These are phyloP conservation scores for Aspergillus hancockii DNA, from an alignment of 495 filamentous ascomycete species.

Conservation along the genomic window DNA sequence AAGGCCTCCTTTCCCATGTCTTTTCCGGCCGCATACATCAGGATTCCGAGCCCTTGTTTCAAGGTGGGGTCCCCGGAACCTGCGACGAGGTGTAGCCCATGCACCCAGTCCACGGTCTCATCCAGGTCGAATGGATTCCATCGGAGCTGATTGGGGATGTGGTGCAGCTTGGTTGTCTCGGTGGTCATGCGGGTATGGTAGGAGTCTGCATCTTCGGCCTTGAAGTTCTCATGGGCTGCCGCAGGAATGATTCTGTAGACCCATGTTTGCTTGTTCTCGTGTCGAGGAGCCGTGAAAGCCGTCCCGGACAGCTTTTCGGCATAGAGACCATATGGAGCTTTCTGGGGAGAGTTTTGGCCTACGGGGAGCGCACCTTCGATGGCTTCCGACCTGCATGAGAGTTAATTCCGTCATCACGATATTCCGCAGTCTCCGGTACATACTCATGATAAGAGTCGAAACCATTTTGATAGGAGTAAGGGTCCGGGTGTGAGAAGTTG, in stretches of 20 bases:
- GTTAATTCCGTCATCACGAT: constrained; percentile 9
- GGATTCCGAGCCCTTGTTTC: constrained; percentile 79
- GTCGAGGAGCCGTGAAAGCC: constrained; percentile 85
- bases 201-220: constrained; percentile 51
- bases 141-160: constrained; percentile 83
- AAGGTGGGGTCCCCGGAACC: constrained; percentile 81
- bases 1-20: constrained; percentile 80
- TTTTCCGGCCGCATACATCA: constrained; percentile 78
- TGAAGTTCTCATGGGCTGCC: constrained; percentile 77
- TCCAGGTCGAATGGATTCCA: constrained; percentile 89
- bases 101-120: constrained; percentile 73
- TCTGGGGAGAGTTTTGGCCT: constrained; percentile 86
- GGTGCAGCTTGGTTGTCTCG: constrained; percentile 55
- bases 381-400: constrained; percentile 44
- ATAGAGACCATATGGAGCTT: constrained; percentile 81
- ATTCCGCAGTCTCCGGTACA: constrained; percentile 11
- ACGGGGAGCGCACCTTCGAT: constrained; percentile 61
- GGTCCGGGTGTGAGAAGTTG: constrained; percentile 54
- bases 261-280: constrained; percentile 91
- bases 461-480: constrained; percentile 59
- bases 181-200: constrained; percentile 55
- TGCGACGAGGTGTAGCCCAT: constrained; percentile 73
- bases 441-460: constrained; percentile 63
- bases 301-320: constrained; percentile 93
- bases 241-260: constrained; percentile 89